Evolutionary conservation across 768 basidiomycete species (phyloP).

Genomic region (Auricularia sp.): DNA sequence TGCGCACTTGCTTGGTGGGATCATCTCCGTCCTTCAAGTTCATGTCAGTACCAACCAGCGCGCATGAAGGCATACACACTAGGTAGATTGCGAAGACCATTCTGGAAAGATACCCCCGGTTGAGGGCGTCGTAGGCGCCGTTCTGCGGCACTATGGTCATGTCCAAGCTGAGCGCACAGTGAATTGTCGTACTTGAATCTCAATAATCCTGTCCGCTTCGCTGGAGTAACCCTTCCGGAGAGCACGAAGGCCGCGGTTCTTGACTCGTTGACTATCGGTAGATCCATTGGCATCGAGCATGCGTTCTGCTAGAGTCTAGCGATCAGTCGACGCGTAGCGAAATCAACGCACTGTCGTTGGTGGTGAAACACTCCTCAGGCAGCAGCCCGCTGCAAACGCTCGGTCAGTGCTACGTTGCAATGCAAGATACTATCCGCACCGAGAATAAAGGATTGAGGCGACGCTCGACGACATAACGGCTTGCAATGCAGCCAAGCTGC

Average conservation of each 20-base stretch:
- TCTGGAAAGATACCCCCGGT: constrained; percentile 74
- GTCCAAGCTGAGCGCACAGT: constrained; percentile 2
- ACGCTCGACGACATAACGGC: background rate
- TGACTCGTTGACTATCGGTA: too few species aligned
- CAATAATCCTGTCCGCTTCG: constrained; percentile 73
- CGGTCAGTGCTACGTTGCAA: background rate
- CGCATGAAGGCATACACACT: constrained; percentile 29
- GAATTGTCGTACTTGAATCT: constrained; percentile 54
- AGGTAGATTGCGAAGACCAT: constrained; percentile 82
- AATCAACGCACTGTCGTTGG: background rate
- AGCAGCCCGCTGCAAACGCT: constrained; percentile 47
- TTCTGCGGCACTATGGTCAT: constrained; percentile 45
- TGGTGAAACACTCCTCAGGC: constrained; percentile 69
- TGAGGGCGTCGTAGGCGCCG: constrained; percentile 79
- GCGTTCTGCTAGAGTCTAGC: too few species aligned
- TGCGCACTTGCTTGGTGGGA: constrained; percentile 58
- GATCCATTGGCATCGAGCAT: too few species aligned
- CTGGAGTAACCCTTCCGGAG: constrained; percentile 70
- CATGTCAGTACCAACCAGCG: background rate
- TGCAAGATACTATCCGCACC: background rate
- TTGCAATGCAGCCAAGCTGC: background rate
- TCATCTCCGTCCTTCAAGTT: constrained; percentile 62
- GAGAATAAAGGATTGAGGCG: background rate
- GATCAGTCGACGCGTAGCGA: too few species aligned
- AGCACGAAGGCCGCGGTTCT: constrained; percentile 58